Evolutionary conservation across 495 filamentous ascomycete species (phyloP), one percentile per base, ranked within the genome.

Genomic region (Neurospora africana): DNA sequence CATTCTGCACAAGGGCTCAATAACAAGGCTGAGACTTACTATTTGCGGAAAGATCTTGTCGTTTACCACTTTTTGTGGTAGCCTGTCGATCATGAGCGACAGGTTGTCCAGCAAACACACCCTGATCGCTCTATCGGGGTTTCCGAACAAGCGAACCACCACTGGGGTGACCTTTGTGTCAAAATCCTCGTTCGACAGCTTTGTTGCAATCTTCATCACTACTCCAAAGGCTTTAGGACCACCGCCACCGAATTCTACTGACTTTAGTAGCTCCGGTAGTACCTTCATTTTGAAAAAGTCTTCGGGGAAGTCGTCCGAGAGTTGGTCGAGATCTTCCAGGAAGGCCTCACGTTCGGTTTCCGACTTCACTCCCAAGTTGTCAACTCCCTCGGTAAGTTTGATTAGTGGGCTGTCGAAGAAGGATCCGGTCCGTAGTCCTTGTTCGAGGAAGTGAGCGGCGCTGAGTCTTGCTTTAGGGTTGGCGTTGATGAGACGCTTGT

Each of bases 201-300:
- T 98, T 35, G 88, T 83, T 15, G 92, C 89, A 76, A 99, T 97
- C 76, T 95, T 95, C 83, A 98, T 89, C 21, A 97, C 91, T 7
- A 95, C 89, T 0, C 85, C 83, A 71, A 99, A 93, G 7, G 96
- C 94, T 76, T 97, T 97, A 0, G 95, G 91, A 1, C 95, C 95
- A 47, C 96, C 95, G 33, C 95, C 95, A 33, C 95, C 96, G 81
- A 97, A 99, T 76, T 99, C 95, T 10, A 99, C 93, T 0, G 93
- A 95, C 76, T 98, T 98, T 1, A 99, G 84, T n/a, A 99, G 83
- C 79, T 98, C 95, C 1, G 95, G 95, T 19, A 99, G 86, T 13
- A 98, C 88, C 76, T 98, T 99, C 88, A 95, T 92, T 78, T 94
- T 97, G 84, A 98, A 95, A 79, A 95, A 99, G 70, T 97, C 94